Evolutionary conservation across 768 basidiomycete species (phyloP).

Genomic region (Chalciporus piperatus): DNA sequence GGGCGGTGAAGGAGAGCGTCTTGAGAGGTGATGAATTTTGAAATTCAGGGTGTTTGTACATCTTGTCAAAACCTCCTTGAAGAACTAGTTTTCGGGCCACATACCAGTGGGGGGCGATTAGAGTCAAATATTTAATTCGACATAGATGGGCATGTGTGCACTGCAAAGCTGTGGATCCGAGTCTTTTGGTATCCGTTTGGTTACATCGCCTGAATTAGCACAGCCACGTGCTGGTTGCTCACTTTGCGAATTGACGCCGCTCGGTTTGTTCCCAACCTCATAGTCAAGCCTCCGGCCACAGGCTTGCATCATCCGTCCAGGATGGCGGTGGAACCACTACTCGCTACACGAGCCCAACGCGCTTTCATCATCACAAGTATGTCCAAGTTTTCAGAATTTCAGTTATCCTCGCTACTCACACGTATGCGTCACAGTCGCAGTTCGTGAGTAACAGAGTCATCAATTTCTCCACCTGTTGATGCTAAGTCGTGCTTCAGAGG

Average conservation of each 20-base stretch:
- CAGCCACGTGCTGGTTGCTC: conserved; percentile 15
- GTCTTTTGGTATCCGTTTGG: no score
- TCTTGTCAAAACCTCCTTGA: not conserved
- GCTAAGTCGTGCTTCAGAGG: conserved; percentile 47
- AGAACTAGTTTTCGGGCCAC: not conserved
- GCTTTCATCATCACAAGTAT: conserved; percentile 71
- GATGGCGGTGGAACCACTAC: conserved; percentile 71
- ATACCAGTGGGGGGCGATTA: no score
- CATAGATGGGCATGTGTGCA: no score
- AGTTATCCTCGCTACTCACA: conserved; percentile 4
- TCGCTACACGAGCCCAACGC: conserved; percentile 70
- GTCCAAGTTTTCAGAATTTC: conserved; percentile 21
- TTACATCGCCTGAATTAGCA: conserved; percentile 1
- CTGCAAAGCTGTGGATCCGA: no score
- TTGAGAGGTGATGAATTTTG: conserved; percentile 48
- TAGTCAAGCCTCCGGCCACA: conserved; percentile 9
- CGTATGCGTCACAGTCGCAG: conserved; percentile 39
- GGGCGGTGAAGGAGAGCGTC: conserved; percentile 45
- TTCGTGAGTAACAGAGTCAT: conserved; percentile 50
- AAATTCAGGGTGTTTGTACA: not conserved
- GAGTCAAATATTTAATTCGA: no score
- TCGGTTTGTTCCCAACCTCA: conserved; percentile 6
- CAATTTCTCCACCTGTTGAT: not conserved
- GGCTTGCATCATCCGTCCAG: conserved; percentile 17
- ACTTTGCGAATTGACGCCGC: not conserved